Conservation (phyloP, 306 rosid genomes). For the Nissolia schottii region DNA sequence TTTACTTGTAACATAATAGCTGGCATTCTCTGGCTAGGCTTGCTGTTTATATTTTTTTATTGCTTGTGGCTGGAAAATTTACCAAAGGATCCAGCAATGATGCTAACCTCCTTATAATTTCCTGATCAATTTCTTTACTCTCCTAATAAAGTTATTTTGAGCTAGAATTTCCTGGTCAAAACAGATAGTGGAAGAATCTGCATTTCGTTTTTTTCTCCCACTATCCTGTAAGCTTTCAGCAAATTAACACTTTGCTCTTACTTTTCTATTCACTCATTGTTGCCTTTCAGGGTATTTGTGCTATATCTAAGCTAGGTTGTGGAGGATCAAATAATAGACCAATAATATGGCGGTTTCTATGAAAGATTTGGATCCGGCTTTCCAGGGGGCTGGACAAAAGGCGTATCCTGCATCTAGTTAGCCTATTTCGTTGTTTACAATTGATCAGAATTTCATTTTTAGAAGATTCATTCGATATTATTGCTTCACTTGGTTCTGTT, state of each 20-base stretch:
- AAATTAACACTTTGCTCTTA: conserved; percentile 2
- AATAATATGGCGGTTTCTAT: conserved; percentile 80
- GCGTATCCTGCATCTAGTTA: conserved; percentile 72
- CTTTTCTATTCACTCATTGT: conserved; percentile 5
- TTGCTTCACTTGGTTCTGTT: background rate
- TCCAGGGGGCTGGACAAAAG: conserved; percentile 94
- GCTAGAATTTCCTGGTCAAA: background rate
- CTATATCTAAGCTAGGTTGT: conserved; percentile 21
- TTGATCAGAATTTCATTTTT: background rate
- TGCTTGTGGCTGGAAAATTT: background rate
- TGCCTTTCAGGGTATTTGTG: conserved; percentile 37
- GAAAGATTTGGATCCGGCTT: conserved; percentile 84
- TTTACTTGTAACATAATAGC: background rate
- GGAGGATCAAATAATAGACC: conserved; percentile 27
- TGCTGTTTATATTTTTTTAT: background rate
- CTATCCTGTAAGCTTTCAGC: background rate
- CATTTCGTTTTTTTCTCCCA: background rate
- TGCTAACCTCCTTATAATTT: background rate
- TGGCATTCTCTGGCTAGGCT: background rate
- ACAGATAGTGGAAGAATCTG: conserved; percentile 12
- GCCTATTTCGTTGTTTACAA: conserved; percentile 19
- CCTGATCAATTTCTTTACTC: conserved; percentile 15
- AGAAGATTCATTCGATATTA: background rate
- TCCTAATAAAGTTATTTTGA: background rate
- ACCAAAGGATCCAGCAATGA: background rate